Conservation (phyloP, 805 yeast species). For the Spathaspora girioi region DNA sequence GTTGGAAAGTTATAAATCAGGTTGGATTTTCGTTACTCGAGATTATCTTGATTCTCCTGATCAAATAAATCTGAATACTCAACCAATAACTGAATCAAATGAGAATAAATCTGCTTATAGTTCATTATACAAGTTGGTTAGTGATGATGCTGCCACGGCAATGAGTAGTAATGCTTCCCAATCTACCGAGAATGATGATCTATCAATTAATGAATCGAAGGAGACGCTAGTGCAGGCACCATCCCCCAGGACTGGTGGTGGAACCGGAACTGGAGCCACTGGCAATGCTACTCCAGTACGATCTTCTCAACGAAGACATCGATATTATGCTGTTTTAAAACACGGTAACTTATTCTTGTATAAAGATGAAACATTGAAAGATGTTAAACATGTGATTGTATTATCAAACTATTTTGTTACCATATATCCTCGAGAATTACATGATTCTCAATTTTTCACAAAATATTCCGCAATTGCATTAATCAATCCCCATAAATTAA, state of each 20-base stretch:
- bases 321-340: slow-evolving; percentile 67
- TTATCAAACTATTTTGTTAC: slow-evolving; percentile 66
- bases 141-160: slow-evolving; percentile 17
- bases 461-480: slow-evolving; percentile 78
- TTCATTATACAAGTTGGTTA: slow-evolving; percentile 56
- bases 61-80: slow-evolving; percentile 47
- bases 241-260: background rate
- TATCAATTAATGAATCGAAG: background rate
- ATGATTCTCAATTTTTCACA: slow-evolving; percentile 78
- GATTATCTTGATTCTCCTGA: slow-evolving; percentile 51
- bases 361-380: slow-evolving; percentile 60
- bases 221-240: background rate
- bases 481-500: slow-evolving; percentile 21
- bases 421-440: slow-evolving; percentile 77
- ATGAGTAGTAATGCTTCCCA: background rate
- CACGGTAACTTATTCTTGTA: slow-evolving; percentile 90
- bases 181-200: background rate
- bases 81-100: slow-evolving; percentile 35
- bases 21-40: slow-evolving; percentile 83
- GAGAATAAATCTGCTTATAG: slow-evolving; percentile 56
- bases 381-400: slow-evolving; percentile 76
- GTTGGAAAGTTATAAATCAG: slow-evolving; percentile 58
- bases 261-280: background rate
- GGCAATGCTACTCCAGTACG: slow-evolving; percentile 9
- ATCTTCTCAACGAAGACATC: slow-evolving; percentile 45